phyloP scores from a whole-genome alignment of 2,329 filamentous ascomycete species.

The Fusarium kyushuense region DNA sequence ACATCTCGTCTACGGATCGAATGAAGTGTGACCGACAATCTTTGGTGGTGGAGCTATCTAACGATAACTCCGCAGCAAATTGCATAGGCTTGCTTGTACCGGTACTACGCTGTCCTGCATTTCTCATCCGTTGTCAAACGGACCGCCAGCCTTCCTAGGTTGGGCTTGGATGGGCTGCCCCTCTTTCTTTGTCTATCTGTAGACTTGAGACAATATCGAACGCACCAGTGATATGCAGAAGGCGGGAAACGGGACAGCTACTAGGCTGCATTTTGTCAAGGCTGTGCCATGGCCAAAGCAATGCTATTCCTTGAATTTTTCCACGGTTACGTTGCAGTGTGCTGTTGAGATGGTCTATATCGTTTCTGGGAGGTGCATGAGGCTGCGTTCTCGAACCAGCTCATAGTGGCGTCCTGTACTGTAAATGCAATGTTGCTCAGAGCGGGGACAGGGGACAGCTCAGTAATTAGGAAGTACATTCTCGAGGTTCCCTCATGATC shows the following conservation, averaged over 20 bases:
- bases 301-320: neutral
- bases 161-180: neutral
- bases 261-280: neutral
- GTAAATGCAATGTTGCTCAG: neutral
- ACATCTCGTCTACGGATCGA: conserved; percentile 4
- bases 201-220: conserved; percentile 5
- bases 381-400: conserved; percentile 30
- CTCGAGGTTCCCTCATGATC: conserved; percentile 1
- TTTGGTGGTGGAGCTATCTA: conserved; percentile 21
- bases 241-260: neutral
- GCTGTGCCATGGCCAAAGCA: conserved; percentile 10
- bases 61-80: conserved; percentile 18
- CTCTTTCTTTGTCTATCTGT: conserved; percentile 1
- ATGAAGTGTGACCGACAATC: conserved; percentile 15
- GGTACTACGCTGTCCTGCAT: conserved; percentile 7
- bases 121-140: conserved; percentile 19
- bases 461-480: neutral
- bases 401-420: neutral
- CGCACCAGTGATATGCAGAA: conserved; percentile 9
- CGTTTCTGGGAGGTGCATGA: conserved; percentile 6
- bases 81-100: conserved; percentile 16
- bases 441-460: neutral
- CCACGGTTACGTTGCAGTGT: conserved; percentile 12
- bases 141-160: conserved; percentile 5
- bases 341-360: conserved; percentile 1